These are phyloP conservation scores for Brachypodium distachyon DNA, from an alignment of 202 grass and related monocot genomes.

Conservation along the genomic window DNA sequence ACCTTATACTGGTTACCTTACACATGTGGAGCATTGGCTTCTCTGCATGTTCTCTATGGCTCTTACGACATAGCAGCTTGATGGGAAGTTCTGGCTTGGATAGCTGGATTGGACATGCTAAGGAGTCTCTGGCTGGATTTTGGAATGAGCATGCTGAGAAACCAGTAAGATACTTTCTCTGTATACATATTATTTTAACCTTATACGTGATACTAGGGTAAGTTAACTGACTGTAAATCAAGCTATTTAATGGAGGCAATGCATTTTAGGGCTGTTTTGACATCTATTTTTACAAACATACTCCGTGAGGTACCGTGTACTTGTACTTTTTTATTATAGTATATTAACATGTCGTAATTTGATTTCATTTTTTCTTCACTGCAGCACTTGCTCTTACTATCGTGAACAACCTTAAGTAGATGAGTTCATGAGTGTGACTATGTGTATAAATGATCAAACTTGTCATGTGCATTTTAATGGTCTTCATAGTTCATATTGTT, in stretches of 20 bases:
- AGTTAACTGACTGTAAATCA: slow-evolving; percentile 2
- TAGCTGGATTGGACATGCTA: slow-evolving; percentile 75
- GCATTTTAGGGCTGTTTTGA: background rate
- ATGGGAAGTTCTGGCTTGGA: slow-evolving; percentile 89
- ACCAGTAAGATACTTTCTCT: slow-evolving; percentile 50
- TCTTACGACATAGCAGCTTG: slow-evolving; percentile 79
- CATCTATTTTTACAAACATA: background rate
- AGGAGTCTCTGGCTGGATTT: slow-evolving; percentile 62
- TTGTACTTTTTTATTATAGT: background rate
- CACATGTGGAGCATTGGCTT: slow-evolving; percentile 79
- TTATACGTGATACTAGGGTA: background rate
- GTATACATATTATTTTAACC: background rate
- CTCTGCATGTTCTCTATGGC: slow-evolving; percentile 70
- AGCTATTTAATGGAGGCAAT: background rate
- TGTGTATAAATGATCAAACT: background rate
- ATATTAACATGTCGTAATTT: background rate
- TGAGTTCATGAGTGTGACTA: too few relatives aligned
- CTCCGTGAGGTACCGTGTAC: background rate
- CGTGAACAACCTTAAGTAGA: background rate
- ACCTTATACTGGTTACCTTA: slow-evolving; percentile 75
- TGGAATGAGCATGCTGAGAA: slow-evolving; percentile 72
- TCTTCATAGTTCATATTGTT: background rate
- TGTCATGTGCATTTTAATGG: background rate
- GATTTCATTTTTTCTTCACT: background rate
- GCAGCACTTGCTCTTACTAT: background rate